phyloP scores from a whole-genome alignment of 2,329 filamentous ascomycete genomes.

The Fusarium veterinarium region DNA sequence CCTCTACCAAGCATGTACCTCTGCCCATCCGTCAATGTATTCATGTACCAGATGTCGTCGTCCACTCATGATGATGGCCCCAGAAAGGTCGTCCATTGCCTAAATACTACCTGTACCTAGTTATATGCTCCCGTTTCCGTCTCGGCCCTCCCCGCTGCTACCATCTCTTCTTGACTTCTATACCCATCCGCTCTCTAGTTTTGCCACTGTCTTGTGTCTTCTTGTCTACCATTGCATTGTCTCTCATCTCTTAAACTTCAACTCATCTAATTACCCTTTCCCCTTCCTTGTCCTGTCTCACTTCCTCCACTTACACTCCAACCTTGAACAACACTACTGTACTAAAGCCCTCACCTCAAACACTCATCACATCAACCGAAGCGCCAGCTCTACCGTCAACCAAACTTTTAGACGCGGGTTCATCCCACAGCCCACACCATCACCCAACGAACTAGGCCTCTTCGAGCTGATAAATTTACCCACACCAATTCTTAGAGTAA shows the following conservation, averaged over 20 bases:
- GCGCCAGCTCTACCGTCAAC: conserved; percentile 33
- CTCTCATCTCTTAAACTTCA: conserved; percentile 1
- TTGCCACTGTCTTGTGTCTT: conserved; percentile 27
- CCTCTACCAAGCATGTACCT: conserved; percentile 37
- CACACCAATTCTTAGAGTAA: conserved; percentile 39
- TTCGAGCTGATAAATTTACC: conserved; percentile 36
- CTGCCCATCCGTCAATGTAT: conserved; percentile 41
- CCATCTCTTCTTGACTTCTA: conserved; percentile 1
- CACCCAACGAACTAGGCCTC: conserved; percentile 39
- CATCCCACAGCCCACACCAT: conserved; percentile 42
- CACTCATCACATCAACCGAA: conserved; percentile 38
- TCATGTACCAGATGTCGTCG: conserved; percentile 39
- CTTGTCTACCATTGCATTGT: background rate
- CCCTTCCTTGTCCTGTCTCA: conserved; percentile 5
- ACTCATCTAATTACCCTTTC: conserved; percentile 9
- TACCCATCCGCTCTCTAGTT: conserved; percentile 30
- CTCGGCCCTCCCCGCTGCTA: conserved; percentile 39
- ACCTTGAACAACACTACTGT: conserved; percentile 24
- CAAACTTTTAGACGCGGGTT: conserved; percentile 39
- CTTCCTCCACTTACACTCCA: conserved; percentile 35
- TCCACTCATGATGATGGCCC: conserved; percentile 47
- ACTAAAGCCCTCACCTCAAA: conserved; percentile 26
- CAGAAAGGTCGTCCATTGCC: conserved; percentile 41
- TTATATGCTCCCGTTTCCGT: conserved; percentile 39
- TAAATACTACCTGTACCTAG: conserved; percentile 46